Evolutionary conservation across 1,139 yeast genomes (phyloP), one percentile per base, ranked within the genome.

Genomic region (Magnusiomyces tetraspermus): DNA sequence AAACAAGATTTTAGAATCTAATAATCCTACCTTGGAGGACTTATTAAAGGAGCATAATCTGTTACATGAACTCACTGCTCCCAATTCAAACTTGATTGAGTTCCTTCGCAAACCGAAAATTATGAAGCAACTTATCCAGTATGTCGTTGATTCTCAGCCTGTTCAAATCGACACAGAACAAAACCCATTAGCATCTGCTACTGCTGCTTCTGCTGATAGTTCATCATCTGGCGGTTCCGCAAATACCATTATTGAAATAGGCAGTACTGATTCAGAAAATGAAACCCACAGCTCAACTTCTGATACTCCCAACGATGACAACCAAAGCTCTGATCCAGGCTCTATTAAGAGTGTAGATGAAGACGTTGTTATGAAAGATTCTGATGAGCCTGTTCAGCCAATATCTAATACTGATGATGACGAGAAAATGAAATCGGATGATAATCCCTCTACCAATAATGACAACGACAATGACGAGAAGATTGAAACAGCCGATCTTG

Each of bases 11-110:
- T 76, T 92, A 58, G 86, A 84, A 60, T 74, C 75, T 58, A 76
- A 78, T 49, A 75, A 75, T 57, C 71, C 70, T 58, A 65, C 82
- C 6, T 71, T 90, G 55, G 75, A 79, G 55, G 87, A 85, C 59
- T 70, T 90, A 40, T 72, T 90, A 58, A 96, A 89, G 63, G 96
- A 90, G 64, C 86, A 81, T 58, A 97, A 89, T 60, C 73, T 92
- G 51, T 75, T 89, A 37, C 95, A 90, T 59, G 97, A 90, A 65
- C 74, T 90, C 49, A 73, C 85, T 60, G 81, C 89, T 37, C 88
- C 95, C 57, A 90, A 90, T 67, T 80, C 92, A 40, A 79, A 83
- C 69, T 76, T 90, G 54, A 76, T 89, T 56, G 94, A 88, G 66
- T 89, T 83, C 64, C 73, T 90, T 55, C 74, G 96, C 54, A 85